Evolutionary conservation across 352 stramenopile species (phyloP), one percentile per base, ranked within the genome.

Genomic region (Phytophthora aleatoria): DNA sequence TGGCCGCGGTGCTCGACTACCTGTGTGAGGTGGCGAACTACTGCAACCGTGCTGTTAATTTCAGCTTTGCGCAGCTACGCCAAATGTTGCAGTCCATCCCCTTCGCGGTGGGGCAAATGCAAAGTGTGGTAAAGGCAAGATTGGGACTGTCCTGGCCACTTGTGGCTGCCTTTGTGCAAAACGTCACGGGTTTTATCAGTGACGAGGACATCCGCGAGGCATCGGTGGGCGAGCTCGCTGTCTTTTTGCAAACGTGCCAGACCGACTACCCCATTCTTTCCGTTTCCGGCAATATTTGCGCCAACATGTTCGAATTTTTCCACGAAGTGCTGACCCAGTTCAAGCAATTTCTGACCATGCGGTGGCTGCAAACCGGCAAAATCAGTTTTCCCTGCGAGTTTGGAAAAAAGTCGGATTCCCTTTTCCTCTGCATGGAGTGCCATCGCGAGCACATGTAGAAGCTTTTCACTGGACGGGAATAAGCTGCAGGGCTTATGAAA

Each of bases 371-470:
- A 35, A 65, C 44, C 15, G 74, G 72, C n/a, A 71, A 76, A 26
- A 90, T 92, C 57, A 67, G 77, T 54, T 90, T 87, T 48, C 81
- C 84, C 28, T 92, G 84, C 59, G 84, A 92, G 50, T 92, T 92
- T 60, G 84, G 84, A 61, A 91, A 92, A 47, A 92, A 91, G 61
- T 91, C 81, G 11, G 71, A 81, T 51, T 79, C 64, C 44, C 73
- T 92, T 33, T 92, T 92, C 57, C 73, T 92, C 20, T 92, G 84
- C 64, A 92, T 92, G 84, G 84, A 92, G 61, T 92, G 84, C 73
- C 84, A 92, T 68, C 82, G 81, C 38, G 84, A 92, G 69, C 84
- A 92, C 61, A 71, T 83, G 67, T 91, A 71, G 38, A 16, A 43
- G 38, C 10, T 41, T 41, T 15, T 15, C 35, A 11, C 35, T 41